A percentile compares a stretch with the other conserved stretches of the same genome.
Evolutionary conservation across 179 eudicot genomes (phyloP).

Genomic region (Vitellaria paradoxa): DNA sequence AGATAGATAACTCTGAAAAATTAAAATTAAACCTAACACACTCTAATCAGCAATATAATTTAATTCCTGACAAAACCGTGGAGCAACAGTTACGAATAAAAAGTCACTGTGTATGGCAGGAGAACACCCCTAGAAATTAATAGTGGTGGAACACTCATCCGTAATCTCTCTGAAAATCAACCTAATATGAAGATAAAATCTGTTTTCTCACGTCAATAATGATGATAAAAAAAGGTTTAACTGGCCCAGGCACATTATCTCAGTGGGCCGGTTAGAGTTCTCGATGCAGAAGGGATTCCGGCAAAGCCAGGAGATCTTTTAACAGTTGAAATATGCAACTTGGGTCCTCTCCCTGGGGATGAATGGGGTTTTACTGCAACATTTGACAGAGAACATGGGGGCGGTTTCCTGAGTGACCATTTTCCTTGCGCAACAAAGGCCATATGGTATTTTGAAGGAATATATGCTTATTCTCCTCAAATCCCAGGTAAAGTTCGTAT

Average conservation of each 20-base stretch:
- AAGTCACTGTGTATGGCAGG: neutral
- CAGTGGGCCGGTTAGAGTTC: slow-evolving; percentile 78
- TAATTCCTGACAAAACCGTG: neutral
- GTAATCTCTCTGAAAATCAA: neutral
- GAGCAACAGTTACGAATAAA: neutral
- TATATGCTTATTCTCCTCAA: slow-evolving; percentile 85
- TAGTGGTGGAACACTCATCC: neutral
- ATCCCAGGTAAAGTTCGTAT: slow-evolving; percentile 75
- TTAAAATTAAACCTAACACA: neutral
- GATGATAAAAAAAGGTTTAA: neutral
- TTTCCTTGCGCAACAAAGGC: slow-evolving; percentile 93
- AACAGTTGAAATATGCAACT: slow-evolving; percentile 83
- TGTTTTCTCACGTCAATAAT: neutral
- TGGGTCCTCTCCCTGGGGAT: slow-evolving; percentile 94
- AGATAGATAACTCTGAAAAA: too few relatives aligned
- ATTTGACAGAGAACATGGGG: slow-evolving; percentile 93
- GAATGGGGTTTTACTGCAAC: slow-evolving; percentile 96
- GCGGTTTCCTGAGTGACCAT: slow-evolving; percentile 92
- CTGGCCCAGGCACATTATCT: slow-evolving; percentile 76
- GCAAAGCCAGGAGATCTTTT: slow-evolving; percentile 88
- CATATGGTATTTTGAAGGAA: slow-evolving; percentile 97
- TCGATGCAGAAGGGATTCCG: slow-evolving; percentile 60
- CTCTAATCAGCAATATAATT: too few relatives aligned
- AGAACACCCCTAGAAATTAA: too few relatives aligned
- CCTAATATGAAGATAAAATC: neutral